Percentiles rank a stretch among this genome's conserved stretches.
phyloP scores from a whole-genome alignment of 148 eudicot species.

The Spergularia bocconei region DNA sequence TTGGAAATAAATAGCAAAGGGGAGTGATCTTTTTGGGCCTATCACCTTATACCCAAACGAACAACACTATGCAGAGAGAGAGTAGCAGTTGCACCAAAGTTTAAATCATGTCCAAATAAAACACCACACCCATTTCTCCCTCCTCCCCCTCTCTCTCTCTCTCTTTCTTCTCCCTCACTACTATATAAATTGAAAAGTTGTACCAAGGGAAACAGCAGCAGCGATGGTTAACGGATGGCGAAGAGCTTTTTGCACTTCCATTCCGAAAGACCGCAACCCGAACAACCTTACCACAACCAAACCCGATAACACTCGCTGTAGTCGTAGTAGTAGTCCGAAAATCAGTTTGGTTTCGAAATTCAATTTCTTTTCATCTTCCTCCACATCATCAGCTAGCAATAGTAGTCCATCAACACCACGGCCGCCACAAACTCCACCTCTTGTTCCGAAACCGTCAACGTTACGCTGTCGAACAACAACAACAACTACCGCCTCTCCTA shows the following conservation, averaged over 20 bases:
- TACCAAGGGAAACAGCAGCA: no score
- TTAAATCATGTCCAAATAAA: background rate
- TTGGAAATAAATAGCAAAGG: background rate
- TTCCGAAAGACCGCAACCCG: constrained; percentile 41
- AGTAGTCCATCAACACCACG: constrained; percentile 51
- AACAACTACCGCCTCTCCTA: background rate
- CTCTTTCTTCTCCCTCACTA: no score
- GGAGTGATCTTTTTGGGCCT: constrained; percentile 18
- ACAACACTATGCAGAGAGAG: background rate
- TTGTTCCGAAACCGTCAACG: constrained; percentile 1
- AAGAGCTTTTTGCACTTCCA: constrained; percentile 73
- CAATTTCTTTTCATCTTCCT: constrained; percentile 44
- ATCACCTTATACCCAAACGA: background rate
- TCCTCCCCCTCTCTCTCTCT: background rate
- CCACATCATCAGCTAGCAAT: background rate
- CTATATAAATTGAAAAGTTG: no score
- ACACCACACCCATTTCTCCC: background rate
- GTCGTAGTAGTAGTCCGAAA: constrained; percentile 34
- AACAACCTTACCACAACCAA: constrained; percentile 5
- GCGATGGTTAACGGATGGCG: constrained; percentile 74
- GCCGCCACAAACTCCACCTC: constrained; percentile 21
- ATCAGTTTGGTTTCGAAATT: constrained; percentile 35
- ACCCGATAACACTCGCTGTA: background rate
- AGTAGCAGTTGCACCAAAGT: background rate
- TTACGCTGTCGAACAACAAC: constrained; percentile 39